A percentile compares a stretch with the other conserved stretches of the same genome.
These are phyloP conservation scores for Hypoxylon fuscum DNA, from an alignment of 495 filamentous ascomycete species.

Conservation along the genomic window DNA sequence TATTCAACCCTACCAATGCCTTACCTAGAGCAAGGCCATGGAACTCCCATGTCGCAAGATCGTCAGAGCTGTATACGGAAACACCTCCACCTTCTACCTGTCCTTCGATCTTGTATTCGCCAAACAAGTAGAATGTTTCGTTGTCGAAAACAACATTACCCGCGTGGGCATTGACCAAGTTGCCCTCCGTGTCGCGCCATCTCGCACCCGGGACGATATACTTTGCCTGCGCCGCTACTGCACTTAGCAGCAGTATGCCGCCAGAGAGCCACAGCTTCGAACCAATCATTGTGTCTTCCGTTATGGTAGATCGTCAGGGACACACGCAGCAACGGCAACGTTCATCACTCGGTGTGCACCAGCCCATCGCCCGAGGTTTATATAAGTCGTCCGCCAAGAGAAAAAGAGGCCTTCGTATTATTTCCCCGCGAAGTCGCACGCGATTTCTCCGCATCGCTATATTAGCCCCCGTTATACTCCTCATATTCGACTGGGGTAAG, in stretches of 20 bases:
- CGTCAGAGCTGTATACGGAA: slow-evolving; percentile 52
- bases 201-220: slow-evolving; percentile 57
- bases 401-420: slow-evolving; percentile 14
- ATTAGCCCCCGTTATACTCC: slow-evolving; percentile 28
- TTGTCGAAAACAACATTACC: slow-evolving; percentile 48
- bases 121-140: slow-evolving; percentile 55
- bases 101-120: slow-evolving; percentile 55
- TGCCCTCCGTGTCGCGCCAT: slow-evolving; percentile 54
- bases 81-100: slow-evolving; percentile 56
- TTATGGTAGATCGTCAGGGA: neutral
- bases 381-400: slow-evolving; percentile 32
- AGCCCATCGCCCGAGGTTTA: slow-evolving; percentile 1
- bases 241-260: slow-evolving; percentile 29
- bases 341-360: slow-evolving; percentile 7
- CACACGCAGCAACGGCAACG: neutral
- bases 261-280: slow-evolving; percentile 3
- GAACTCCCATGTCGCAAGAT: slow-evolving; percentile 52
- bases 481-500: slow-evolving; percentile 16
- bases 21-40: slow-evolving; percentile 52
- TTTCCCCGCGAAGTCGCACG: slow-evolving; percentile 12
- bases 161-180: slow-evolving; percentile 55
- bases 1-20: no score
- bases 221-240: slow-evolving; percentile 38
- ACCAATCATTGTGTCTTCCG: slow-evolving; percentile 26
- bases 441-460: slow-evolving; percentile 38